Base-by-base conservation (phyloP, 2,329 filamentous ascomycete genomes). In the Phoma sp. region DNA sequence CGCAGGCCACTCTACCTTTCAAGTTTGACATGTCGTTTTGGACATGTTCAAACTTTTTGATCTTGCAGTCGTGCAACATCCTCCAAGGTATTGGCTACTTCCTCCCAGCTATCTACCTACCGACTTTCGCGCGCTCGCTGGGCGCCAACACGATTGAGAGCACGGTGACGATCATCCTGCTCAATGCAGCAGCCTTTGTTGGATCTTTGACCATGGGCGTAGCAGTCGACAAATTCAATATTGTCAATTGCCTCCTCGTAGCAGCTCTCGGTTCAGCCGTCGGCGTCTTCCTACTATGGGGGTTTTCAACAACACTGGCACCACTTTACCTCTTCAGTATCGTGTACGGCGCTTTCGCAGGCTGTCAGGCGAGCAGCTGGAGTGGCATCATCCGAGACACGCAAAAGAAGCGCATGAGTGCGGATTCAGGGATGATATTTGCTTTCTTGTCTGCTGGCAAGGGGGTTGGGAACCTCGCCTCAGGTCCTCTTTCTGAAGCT, bases 401-500 rank as follows among this genome's bases (percentile, higher is more conserved):
- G 3, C 68, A 72, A 45, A 65, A 69, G 35, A 72, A 69, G 40
- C 69, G 75, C 13, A 57, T 52, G 30, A 60, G 63, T 9, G 68
- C 69, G n/a, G 81, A 83, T 38, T 69, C 78, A 3, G 77, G 79
- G 0, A 77, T 83, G 57, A 73, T 82, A 1, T 80, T 83, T 52
- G 77, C 76, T 0, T 73, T 78, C 11, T 69, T 83, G 47, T 76
- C 76, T 8, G 77, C 77, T 7, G 81, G 81, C 0, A 79, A 80
- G 39, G 82, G 82, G 0, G 74, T 83, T 18, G 81, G 82, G 3
- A 80, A 79, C 63, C 68, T 84, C 8, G 75, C 78, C 8, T 78
- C 75, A 54, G 82, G 82, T 3, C 82, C 82, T 0, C 64, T 84
- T 37, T 82, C 80, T 42, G 80, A 82, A 62, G 75, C 69, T 11